A percentile compares a stretch with the other conserved stretches of the same genome.
Conservation (phyloP, 768 basidiomycete genomes). For the Rickenella mellea region DNA sequence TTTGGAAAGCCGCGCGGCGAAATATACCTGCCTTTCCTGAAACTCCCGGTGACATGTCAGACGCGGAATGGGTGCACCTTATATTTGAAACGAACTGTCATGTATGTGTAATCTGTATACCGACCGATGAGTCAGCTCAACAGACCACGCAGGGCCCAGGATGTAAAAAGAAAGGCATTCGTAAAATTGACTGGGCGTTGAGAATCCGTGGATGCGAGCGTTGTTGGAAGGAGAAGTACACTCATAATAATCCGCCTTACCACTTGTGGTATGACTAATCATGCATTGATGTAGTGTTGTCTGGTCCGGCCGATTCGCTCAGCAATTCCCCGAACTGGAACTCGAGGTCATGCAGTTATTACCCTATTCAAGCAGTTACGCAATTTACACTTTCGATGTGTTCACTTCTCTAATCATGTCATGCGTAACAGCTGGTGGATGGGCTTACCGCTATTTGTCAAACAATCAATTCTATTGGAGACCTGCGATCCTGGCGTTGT, state of each 20-base stretch:
- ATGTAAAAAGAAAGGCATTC: slow-evolving; percentile 9
- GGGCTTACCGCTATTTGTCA: slow-evolving; percentile 17
- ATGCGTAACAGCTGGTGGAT: slow-evolving; percentile 25
- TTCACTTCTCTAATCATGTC: neutral
- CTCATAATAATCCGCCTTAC: neutral
- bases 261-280: no score
- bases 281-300: no score
- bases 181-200: slow-evolving; percentile 11
- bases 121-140: no score
- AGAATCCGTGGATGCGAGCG: slow-evolving; percentile 9
- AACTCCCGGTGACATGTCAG: slow-evolving; percentile 15
- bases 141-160: slow-evolving; percentile 3
- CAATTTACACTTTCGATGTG: neutral
- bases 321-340: slow-evolving; percentile 20
- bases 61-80: slow-evolving; percentile 17
- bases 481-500: slow-evolving; percentile 19
- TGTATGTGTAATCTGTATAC: no score
- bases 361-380: slow-evolving; percentile 22
- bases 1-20: slow-evolving; percentile 1
- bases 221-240: slow-evolving; percentile 13
- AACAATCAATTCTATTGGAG: slow-evolving; percentile 25
- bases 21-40: slow-evolving; percentile 16
- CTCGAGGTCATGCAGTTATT: slow-evolving; percentile 17
- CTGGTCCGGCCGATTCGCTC: slow-evolving; percentile 14
- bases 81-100: slow-evolving; percentile 15